Evolutionary conservation across 2,329 filamentous ascomycete species (phyloP), one percentile per base, ranked within the genome.

Genomic region (Grosmannia penicillata): DNA sequence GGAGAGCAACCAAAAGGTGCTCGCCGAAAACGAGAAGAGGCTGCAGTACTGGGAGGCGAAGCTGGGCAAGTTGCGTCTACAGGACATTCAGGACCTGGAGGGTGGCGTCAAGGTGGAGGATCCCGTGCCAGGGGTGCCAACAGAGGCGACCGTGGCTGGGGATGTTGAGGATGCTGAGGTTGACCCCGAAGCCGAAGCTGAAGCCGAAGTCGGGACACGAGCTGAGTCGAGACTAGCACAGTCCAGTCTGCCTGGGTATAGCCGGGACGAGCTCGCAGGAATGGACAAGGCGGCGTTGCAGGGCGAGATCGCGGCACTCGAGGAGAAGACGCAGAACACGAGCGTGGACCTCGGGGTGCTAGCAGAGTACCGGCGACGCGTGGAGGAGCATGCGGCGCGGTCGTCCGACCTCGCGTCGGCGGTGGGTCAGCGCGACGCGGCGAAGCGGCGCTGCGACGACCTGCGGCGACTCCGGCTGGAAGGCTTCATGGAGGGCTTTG

Each of bases 401-500:
- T 84, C 82, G n/a, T 78, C 77, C 1, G 91, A 96, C 54, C 72
- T 98, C 15, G 78, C 82, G 37, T 69, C 72, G 37, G 85, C 89
- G 4, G 74, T 98, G 6, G 60, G 68, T 14, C 70, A 78, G 45
- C 83, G 91, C 38, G 93, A 98, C 54, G 63, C 75, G 1, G 86
- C 85, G 48, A 98, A 96, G 70, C 83, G 84, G 55, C 81, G 86
- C 8, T 86, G 87, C 49, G 89, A 96, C 52, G 86, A 95, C 48
- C 75, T 98, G 37, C 82, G 91, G 11, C 82, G 85, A 13, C 68
- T 94, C 36, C 83, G 91, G 23, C 68, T 96, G 8, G 89, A 95
- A 50, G 89, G 91, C 26, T 98, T 98, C 70, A 96, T 96, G 87
- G 85, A 93, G 55, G 91, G 93, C 28, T 96, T 98, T 64, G 81